Percentiles rank a stretch among this genome's conserved stretches.
Conservation (phyloP, 257 asterid genomes). For the Ilex asprella region DNA sequence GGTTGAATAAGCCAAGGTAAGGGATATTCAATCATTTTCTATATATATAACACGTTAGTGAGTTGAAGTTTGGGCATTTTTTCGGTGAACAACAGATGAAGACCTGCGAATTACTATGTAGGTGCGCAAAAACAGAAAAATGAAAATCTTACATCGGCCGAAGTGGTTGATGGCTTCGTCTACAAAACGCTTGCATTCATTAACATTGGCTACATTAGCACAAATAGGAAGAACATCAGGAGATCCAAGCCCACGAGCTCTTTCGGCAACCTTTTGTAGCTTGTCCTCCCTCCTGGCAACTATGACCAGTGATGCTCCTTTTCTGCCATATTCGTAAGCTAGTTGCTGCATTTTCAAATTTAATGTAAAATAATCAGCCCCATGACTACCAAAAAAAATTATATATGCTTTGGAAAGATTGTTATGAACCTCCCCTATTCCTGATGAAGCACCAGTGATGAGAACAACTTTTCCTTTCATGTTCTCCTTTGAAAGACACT, state of each 20-base stretch:
- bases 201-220: constrained; percentile 42
- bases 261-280: constrained; percentile 48
- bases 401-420: neutral
- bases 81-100: no score
- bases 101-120: no score
- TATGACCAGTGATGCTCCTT: constrained; percentile 55
- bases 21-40: no score
- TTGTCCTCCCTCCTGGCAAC: constrained; percentile 50
- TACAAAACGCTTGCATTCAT: constrained; percentile 45
- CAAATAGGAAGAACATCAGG: constrained; percentile 37
- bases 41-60: no score
- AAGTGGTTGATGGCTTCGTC: constrained; percentile 51
- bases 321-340: constrained; percentile 60
- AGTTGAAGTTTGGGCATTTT: no score
- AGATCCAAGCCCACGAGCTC: constrained; percentile 40
- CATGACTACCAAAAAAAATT: neutral
- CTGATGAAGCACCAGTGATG: constrained; percentile 26
- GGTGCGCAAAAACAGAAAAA: no score
- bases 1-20: no score
- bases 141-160: constrained; percentile 34
- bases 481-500: constrained; percentile 1
- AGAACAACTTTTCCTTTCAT: constrained; percentile 22
- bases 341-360: constrained; percentile 29
- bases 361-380: neutral
- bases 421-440: constrained; percentile 13